Evolutionary conservation across 116 monocot species (phyloP).

Genomic region (Papilionanthe hybrid): DNA sequence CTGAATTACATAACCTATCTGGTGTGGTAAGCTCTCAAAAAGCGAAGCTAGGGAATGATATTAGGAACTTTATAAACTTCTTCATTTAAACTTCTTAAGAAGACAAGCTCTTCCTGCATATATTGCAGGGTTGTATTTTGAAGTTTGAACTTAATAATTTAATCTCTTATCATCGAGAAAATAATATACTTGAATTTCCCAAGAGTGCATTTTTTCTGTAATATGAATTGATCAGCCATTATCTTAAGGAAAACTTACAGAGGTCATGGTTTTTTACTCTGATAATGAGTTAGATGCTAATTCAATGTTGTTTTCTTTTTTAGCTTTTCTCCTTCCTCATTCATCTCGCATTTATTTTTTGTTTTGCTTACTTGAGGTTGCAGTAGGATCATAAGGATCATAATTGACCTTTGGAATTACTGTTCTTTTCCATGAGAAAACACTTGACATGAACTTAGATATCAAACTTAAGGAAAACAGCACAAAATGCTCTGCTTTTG

Average conservation of each 20-base stretch:
- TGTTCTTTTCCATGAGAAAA: neutral
- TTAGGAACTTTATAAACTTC: no score
- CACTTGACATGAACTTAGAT: neutral
- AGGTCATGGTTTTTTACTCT: neutral
- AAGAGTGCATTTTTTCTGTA: neutral
- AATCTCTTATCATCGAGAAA: neutral
- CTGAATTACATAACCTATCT: no score
- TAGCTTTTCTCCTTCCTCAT: neutral
- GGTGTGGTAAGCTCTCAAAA: no score
- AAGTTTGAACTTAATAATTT: neutral
- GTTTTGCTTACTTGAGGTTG: neutral
- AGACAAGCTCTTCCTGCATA: no score
- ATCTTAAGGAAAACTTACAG: neutral
- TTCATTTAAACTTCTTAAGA: no score
- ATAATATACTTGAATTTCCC: no score
- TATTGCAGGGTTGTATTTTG: neutral
- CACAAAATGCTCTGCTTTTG: neutral
- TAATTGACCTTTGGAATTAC: neutral
- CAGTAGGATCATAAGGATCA: neutral
- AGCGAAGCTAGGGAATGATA: no score
- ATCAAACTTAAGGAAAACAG: neutral
- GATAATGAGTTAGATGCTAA: neutral
- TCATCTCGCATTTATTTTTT: neutral
- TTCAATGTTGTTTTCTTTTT: neutral
- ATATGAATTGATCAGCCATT: neutral